phyloP scores from a whole-genome alignment of 176 grass and related monocot species.

The Elaeis guineensis region DNA sequence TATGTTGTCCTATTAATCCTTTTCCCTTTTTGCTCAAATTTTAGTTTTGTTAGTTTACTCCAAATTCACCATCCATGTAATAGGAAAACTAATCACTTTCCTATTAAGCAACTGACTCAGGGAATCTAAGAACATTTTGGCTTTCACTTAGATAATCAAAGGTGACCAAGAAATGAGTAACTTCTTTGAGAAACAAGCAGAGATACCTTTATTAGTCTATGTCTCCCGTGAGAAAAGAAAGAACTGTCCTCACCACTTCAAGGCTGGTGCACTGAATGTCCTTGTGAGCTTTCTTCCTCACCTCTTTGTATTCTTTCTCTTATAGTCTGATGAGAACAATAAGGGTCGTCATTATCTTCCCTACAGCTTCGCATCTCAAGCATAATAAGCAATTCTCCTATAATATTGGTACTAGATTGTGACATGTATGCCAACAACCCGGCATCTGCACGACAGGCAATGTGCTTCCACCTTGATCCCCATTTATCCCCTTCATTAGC shows the following conservation, averaged over 20 bases:
- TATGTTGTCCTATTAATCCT: too few species aligned
- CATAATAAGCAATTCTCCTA: slow-evolving; percentile 40
- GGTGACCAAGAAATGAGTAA: not conserved
- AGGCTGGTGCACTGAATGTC: slow-evolving; percentile 72
- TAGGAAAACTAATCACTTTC: too few species aligned
- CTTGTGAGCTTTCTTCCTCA: slow-evolving; percentile 22
- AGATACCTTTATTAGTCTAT: slow-evolving; percentile 35
- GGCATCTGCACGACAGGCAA: slow-evolving; percentile 32
- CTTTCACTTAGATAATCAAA: slow-evolving; percentile 20
- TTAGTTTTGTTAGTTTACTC: too few species aligned
- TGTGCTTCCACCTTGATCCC: slow-evolving; percentile 57
- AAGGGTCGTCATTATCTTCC: too few species aligned
- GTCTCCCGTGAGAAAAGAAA: slow-evolving; percentile 53
- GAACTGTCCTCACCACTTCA: slow-evolving; percentile 44
- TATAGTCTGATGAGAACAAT: not conserved
- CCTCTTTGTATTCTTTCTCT: slow-evolving; percentile 1
- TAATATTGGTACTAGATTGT: slow-evolving; percentile 45
- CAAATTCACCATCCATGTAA: too few species aligned
- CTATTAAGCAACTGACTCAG: too few species aligned
- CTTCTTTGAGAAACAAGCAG: not conserved
- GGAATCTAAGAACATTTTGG: too few species aligned
- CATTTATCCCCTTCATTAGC: slow-evolving; percentile 23
- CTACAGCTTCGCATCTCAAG: slow-evolving; percentile 46
- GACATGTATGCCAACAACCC: slow-evolving; percentile 66
- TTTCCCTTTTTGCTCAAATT: too few species aligned